Conservation (phyloP, 495 filamentous ascomycete species). For the Achaetomiella virescens region DNA sequence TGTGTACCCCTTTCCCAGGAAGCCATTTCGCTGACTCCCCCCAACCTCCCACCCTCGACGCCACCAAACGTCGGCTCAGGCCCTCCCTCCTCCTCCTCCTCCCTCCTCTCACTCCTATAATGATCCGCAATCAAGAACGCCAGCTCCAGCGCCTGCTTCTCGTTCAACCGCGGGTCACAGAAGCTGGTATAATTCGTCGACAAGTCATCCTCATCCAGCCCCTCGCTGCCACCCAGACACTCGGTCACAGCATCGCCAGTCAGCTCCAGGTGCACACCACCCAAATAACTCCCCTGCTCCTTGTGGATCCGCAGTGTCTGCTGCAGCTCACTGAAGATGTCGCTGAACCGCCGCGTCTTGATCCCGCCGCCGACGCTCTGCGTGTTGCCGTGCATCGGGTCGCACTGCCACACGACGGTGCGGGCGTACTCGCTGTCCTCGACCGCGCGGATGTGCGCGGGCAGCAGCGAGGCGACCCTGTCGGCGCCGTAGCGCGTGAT, state of each 20-base stretch:
- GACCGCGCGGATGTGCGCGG: constrained; percentile 80
- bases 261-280: constrained; percentile 90
- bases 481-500: constrained; percentile 88
- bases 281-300: constrained; percentile 73
- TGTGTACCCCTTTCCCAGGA: too few relatives aligned
- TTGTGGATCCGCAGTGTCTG: constrained; percentile 78
- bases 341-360: constrained; percentile 83
- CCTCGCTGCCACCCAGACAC: constrained; percentile 86
- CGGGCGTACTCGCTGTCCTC: constrained; percentile 61
- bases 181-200: constrained; percentile 85
- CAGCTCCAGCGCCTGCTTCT: constrained; percentile 94
- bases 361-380: constrained; percentile 61
- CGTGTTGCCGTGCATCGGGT: constrained; percentile 96
- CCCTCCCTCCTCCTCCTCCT: background rate
- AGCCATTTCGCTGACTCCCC: background rate
- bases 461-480: constrained; percentile 64
- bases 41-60: background rate
- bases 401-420: constrained; percentile 91
- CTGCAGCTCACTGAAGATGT: constrained; percentile 78
- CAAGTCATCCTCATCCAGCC: constrained; percentile 79
- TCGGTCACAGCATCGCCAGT: constrained; percentile 96
- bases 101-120: constrained; percentile 42
- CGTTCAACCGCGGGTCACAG: constrained; percentile 91
- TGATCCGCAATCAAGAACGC: constrained; percentile 90
- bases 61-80: background rate